Evolutionary conservation across 768 basidiomycete genomes (phyloP), one percentile per base, ranked within the genome.

Genomic region (Rhodocollybia butyracea): DNA sequence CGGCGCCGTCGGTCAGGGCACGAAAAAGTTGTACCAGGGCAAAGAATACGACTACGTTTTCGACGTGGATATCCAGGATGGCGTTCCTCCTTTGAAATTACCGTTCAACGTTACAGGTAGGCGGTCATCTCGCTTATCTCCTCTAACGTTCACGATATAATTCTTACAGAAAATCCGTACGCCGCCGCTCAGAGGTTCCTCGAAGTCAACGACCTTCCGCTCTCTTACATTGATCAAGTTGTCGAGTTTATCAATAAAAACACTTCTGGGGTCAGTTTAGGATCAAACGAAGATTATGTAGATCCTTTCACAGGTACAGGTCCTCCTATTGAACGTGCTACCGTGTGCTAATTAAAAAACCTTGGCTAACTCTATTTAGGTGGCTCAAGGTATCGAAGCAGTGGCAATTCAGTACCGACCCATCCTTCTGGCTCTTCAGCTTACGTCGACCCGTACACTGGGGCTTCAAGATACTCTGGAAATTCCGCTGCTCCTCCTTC

Each of bases 1-100:
- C 3, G 97, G 97, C 65, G 95, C 94, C 19, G 89, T 96, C 50
- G 91, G 94, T 22, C 84, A 87, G 32, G 84, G 84, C n/a, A 80
- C 93, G 55, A 95, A 91, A 70, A 91, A 95, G 70, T 78, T 97
- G n/a, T 88, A 89, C 65, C 71, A 94, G 62, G 97, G 97, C 17
- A 87, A 88, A 65, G 96, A 98, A 71, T 99, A 95, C 65, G 97
- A 99, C 71, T 97, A 97, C 64, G 96, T 99, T n/a, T 98, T 98
- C 64, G 95, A 97, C 65, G 95, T 99, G 32, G 97, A 98, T 64
- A 88, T 98, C 26, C 81, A 92, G 64, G 96, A 97, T 57, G 95
- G 94, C 2, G 85, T 83, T 15, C 95, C 96, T 11, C 87, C 95
- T 6, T 76, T 98, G 60, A 98, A 98, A 66, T 78, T 99, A 21